These are phyloP conservation scores for Aureoboletus auriporus DNA, from an alignment of 768 basidiomycete species.

Conservation along the genomic window DNA sequence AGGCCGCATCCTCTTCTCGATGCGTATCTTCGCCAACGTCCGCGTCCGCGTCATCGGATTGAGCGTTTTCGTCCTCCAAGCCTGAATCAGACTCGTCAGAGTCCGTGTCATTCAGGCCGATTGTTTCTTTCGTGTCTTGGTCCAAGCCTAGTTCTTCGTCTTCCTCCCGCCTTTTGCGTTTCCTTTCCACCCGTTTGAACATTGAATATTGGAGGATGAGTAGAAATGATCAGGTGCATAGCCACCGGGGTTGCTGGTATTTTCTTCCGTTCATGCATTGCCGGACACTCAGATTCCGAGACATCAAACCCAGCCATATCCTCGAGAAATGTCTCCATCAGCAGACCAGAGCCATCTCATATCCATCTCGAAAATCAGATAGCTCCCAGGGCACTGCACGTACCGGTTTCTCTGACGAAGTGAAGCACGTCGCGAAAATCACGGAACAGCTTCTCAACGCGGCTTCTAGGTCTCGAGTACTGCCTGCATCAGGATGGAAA, in stretches of 20 bases:
- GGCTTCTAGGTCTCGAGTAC: constrained; percentile 23
- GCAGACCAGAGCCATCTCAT: background rate
- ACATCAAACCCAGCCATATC: constrained; percentile 12
- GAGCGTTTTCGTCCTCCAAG: constrained; percentile 34
- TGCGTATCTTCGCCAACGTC: constrained; percentile 18
- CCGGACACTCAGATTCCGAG: constrained; percentile 14
- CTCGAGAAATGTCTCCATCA: constrained; percentile 7
- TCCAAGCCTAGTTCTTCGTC: constrained; percentile 65
- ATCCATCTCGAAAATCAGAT: background rate
- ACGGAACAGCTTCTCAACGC: constrained; percentile 34
- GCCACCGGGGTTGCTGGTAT: constrained; percentile 18
- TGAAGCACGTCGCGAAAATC: constrained; percentile 12
- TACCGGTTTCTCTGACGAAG: constrained; percentile 1
- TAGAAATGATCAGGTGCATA: constrained; percentile 8
- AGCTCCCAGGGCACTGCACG: background rate
- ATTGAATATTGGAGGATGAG: constrained; percentile 32
- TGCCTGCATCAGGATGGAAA: constrained; percentile 33
- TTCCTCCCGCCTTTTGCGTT: constrained; percentile 53
- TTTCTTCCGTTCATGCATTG: constrained; percentile 31
- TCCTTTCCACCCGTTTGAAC: constrained; percentile 79
- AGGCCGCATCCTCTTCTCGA: constrained; percentile 26
- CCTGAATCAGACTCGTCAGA: constrained; percentile 62
- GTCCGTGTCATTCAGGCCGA: constrained; percentile 72
- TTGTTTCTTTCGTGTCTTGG: constrained; percentile 55
- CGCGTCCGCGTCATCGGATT: constrained; percentile 24